These are phyloP conservation scores for Candida palmyrensis DNA, from an alignment of 805 yeast species.

Conservation along the genomic window DNA sequence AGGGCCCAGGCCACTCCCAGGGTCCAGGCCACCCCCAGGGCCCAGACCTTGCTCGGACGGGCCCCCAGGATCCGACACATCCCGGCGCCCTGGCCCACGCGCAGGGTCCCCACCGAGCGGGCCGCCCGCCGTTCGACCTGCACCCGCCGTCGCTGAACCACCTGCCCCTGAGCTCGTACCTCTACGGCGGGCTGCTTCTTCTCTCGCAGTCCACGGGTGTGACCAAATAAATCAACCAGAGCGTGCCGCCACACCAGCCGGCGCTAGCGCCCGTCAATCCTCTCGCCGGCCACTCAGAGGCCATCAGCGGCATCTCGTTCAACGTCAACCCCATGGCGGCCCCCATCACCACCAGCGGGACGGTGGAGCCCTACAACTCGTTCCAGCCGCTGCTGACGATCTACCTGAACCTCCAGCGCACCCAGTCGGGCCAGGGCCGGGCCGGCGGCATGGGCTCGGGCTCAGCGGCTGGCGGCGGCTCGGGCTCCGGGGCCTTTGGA, in stretches of 20 bases:
- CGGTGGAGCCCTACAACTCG: conserved; percentile 29
- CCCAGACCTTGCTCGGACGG: background rate
- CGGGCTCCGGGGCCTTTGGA: background rate
- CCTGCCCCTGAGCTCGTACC: conserved; percentile 11
- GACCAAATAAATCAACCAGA: conserved; percentile 26
- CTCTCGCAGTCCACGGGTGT: conserved; percentile 41
- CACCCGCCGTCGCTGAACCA: no score
- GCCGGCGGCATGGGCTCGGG: conserved; percentile 2
- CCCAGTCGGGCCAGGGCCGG: background rate
- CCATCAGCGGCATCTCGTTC: conserved; percentile 29
- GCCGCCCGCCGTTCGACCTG: no score
- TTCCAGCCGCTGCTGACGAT: conserved; percentile 40
- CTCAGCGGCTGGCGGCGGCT: background rate
- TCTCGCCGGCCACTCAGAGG: conserved; percentile 10
- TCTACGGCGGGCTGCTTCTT: conserved; percentile 39
- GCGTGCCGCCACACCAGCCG: conserved; percentile 4
- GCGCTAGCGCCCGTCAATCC: background rate
- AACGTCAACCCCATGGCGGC: conserved; percentile 24
- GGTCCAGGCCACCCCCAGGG: background rate
- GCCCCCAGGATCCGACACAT: no score
- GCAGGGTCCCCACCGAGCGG: background rate
- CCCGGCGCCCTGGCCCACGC: no score
- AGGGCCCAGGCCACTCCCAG: background rate
- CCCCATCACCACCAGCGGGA: conserved; percentile 27
- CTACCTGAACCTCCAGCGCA: conserved; percentile 30